These are phyloP conservation scores for Penicillium ochrochloron DNA, from an alignment of 495 filamentous ascomycete genomes.

Conservation along the genomic window DNA sequence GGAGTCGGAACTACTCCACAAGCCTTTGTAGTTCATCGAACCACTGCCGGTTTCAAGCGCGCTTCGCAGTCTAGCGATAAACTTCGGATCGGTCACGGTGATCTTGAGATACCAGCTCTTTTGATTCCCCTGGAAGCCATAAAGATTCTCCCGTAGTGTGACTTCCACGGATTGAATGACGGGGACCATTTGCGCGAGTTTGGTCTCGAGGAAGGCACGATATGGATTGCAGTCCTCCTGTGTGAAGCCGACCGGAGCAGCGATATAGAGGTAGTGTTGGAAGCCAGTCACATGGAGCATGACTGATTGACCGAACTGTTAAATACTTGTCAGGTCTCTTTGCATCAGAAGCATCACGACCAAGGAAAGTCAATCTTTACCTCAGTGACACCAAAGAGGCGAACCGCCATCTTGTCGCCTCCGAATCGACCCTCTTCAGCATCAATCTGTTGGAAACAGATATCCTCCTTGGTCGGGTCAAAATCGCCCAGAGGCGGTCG, in stretches of 20 bases:
- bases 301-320: slow-evolving; percentile 82
- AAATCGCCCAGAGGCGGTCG: slow-evolving; percentile 77
- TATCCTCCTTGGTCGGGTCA: slow-evolving; percentile 67
- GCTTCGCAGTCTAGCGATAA: slow-evolving; percentile 71
- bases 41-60: slow-evolving; percentile 69
- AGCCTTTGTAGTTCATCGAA: slow-evolving; percentile 79
- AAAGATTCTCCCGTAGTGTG: slow-evolving; percentile 84
- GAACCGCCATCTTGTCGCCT: slow-evolving; percentile 74
- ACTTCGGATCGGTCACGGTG: slow-evolving; percentile 84
- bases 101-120: slow-evolving; percentile 94
- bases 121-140: slow-evolving; percentile 87
- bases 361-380: slow-evolving; percentile 40
- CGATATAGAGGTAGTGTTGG: slow-evolving; percentile 93
- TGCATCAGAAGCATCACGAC: background rate
- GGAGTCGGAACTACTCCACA: slow-evolving; percentile 77
- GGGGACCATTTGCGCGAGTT: slow-evolving; percentile 66
- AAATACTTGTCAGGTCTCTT: slow-evolving; percentile 20
- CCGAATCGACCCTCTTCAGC: slow-evolving; percentile 82
- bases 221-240: slow-evolving; percentile 76
- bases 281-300: slow-evolving; percentile 95
- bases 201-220: slow-evolving; percentile 74
- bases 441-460: slow-evolving; percentile 96
- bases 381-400: slow-evolving; percentile 98
- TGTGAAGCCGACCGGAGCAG: slow-evolving; percentile 81
- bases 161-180: slow-evolving; percentile 75